phyloP scores from a whole-genome alignment of 2,329 filamentous ascomycete genomes.

The Sporothrix variecibatus region DNA sequence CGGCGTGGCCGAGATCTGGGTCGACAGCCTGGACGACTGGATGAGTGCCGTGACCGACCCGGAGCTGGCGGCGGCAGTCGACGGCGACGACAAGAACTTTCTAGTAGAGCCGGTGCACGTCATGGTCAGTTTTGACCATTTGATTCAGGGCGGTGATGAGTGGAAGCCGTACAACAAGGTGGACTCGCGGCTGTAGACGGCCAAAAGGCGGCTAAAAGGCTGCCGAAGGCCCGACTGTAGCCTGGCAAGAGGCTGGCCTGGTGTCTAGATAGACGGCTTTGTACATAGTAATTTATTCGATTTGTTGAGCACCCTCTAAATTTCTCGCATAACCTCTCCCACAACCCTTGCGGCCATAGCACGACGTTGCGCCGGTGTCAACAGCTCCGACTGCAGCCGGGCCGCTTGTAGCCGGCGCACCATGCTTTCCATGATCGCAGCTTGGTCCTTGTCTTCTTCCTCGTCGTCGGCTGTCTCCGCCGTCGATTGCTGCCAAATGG shows the following conservation, averaged over 20 bases:
- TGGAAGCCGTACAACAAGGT: constrained; percentile 13
- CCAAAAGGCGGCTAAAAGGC: neutral
- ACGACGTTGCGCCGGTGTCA: constrained; percentile 63
- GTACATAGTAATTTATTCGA: neutral
- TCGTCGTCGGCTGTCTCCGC: constrained; percentile 19
- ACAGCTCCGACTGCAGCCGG: constrained; percentile 58
- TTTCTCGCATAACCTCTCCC: constrained; percentile 63
- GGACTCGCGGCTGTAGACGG: neutral
- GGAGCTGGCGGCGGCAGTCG: constrained; percentile 22
- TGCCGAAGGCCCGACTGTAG: neutral
- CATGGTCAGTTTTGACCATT: constrained; percentile 29
- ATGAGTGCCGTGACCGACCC: constrained; percentile 13
- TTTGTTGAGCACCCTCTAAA: constrained; percentile 39
- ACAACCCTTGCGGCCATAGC: constrained; percentile 63
- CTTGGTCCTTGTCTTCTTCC: constrained; percentile 46
- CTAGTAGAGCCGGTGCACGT: constrained; percentile 25
- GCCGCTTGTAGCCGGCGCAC: constrained; percentile 66
- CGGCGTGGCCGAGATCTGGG: constrained; percentile 29
- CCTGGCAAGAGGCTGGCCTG: too few relatives aligned
- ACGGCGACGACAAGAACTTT: constrained; percentile 26
- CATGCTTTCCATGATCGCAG: constrained; percentile 63
- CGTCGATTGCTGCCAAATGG: constrained; percentile 50
- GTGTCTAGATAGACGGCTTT: neutral
- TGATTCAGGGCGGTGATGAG: constrained; percentile 21
- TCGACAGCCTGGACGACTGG: constrained; percentile 29